A percentile compares a stretch with the other conserved stretches of the same genome.
Evolutionary conservation across 495 filamentous ascomycete species (phyloP).

Genomic region (Aspergillus baeticus): DNA sequence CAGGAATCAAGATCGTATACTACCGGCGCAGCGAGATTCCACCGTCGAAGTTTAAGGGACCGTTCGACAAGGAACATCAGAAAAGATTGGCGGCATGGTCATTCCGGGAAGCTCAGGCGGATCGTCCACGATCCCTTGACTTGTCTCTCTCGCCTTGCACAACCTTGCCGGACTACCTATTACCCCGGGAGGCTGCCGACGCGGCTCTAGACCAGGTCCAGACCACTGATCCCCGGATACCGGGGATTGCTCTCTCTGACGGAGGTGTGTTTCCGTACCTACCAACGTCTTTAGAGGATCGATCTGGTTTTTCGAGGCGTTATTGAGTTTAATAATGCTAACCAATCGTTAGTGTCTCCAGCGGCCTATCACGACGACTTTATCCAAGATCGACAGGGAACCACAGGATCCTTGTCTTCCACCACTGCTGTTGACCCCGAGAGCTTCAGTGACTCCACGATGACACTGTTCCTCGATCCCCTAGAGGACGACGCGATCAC

Average conservation of each 20-base stretch:
- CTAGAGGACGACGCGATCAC: constrained; percentile 31
- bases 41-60: constrained; percentile 51
- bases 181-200: constrained; percentile 21
- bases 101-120: constrained; percentile 40
- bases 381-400: constrained; percentile 27
- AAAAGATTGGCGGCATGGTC: constrained; percentile 49
- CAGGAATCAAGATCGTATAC: constrained; percentile 49
- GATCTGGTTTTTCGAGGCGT: background rate
- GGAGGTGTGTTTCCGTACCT: constrained; percentile 27
- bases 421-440: constrained; percentile 40
- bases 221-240: background rate
- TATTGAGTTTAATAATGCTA: constrained; percentile 8
- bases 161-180: constrained; percentile 27
- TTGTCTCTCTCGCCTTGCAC: constrained; percentile 41
- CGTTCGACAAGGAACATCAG: constrained; percentile 52
- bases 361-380: constrained; percentile 22
- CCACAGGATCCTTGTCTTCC: constrained; percentile 38
- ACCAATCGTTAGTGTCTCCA: constrained; percentile 19
- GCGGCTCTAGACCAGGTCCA: constrained; percentile 29
- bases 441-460: constrained; percentile 40
- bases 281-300: background rate
- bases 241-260: constrained; percentile 14
- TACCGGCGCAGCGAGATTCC: constrained; percentile 51
- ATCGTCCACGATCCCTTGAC: constrained; percentile 36
- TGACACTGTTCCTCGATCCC: constrained; percentile 37